Evolutionary conservation across 495 filamentous ascomycete species (phyloP).

Genomic region (Acidomyces sp.): DNA sequence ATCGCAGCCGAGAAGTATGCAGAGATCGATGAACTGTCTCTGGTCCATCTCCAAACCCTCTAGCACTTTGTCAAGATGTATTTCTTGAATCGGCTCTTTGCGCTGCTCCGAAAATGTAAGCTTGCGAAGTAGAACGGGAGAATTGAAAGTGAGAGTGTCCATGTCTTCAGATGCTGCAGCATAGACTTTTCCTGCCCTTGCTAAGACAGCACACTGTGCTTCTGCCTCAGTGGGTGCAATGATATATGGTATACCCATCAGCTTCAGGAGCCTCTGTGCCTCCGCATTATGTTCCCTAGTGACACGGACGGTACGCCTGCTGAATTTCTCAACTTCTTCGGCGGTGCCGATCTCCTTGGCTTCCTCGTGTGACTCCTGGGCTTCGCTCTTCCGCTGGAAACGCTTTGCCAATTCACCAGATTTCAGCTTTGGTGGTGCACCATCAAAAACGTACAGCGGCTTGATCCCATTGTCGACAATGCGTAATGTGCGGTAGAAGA

Average conservation of each 20-base stretch:
- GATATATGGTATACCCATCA: slow-evolving; percentile 95
- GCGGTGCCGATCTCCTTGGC: slow-evolving; percentile 95
- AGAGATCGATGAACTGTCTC: slow-evolving; percentile 84
- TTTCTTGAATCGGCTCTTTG: slow-evolving; percentile 95
- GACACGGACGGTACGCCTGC: slow-evolving; percentile 84
- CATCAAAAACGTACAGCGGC: slow-evolving; percentile 94
- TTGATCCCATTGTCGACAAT: slow-evolving; percentile 99
- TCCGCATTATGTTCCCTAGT: slow-evolving; percentile 92
- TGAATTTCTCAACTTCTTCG: slow-evolving; percentile 96
- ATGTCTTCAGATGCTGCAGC: slow-evolving; percentile 96
- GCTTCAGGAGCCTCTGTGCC: slow-evolving; percentile 73
- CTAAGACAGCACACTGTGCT: slow-evolving; percentile 86
- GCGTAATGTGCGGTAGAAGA: slow-evolving; percentile 97
- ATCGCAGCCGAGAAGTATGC: slow-evolving; percentile 94
- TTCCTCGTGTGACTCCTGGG: slow-evolving; percentile 75
- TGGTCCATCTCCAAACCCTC: slow-evolving; percentile 78
- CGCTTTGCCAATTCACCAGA: slow-evolving; percentile 91
- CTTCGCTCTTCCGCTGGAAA: slow-evolving; percentile 79
- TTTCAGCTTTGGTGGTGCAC: slow-evolving; percentile 90
- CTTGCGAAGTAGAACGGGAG: slow-evolving; percentile 81
- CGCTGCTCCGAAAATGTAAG: slow-evolving; percentile 93
- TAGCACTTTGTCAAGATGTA: slow-evolving; percentile 70
- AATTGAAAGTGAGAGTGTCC: slow-evolving; percentile 93
- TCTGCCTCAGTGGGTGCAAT: slow-evolving; percentile 93
- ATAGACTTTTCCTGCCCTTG: slow-evolving; percentile 87